Evolutionary conservation across 768 basidiomycete genomes (phyloP), one percentile per base, ranked within the genome.

Genomic region (Termitomyces bulborhizus): DNA sequence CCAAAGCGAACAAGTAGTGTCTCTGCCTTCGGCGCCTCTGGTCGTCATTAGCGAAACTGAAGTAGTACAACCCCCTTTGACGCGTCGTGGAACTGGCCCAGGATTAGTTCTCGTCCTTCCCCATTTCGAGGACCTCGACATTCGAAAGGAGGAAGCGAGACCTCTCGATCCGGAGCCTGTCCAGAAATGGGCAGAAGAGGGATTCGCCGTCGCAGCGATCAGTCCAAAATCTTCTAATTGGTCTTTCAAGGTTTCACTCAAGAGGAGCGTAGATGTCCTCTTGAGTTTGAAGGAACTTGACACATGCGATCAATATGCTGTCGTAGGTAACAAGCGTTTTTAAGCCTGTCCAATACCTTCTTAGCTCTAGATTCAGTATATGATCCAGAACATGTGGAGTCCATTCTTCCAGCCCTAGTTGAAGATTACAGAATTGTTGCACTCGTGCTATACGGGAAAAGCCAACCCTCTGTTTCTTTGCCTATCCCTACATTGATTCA

Each of bases 131-230:
- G 56, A 65, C 42, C 55, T 72, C 24, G 59, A 60, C 16, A 58
- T 59, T 16, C 62, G 65, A 41, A 62, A 56, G 24, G 54, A 61
- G 1, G 56, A 57, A 4, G 48, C 57, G 4, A 69, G 69, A 53
- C 66, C 73, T 4, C 68, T 80, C 15, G 78, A 80, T 63, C 78
- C 80, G 1, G 73, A 74, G 52, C 80, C 80, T 18, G 60, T 74
- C 1, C 69, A 69, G 61, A 81, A 80, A 66, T 80, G 78, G 78
- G 78, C 79, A 29, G 78, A 80, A 61, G 79, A 81, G 62, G 79
- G 80, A 0, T 81, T 78, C 54, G 73, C 73, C 5, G 78, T 80
- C 2, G 70, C 72, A 13, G 76, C 70, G 15, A 62, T 76, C 32
- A 69, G 70, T 6, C 36, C 61, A 27, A 57, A 58, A 3, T 61